Evolutionary conservation across 495 filamentous ascomycete species (phyloP).

Genomic region (Polyplosphaeria fusca): DNA sequence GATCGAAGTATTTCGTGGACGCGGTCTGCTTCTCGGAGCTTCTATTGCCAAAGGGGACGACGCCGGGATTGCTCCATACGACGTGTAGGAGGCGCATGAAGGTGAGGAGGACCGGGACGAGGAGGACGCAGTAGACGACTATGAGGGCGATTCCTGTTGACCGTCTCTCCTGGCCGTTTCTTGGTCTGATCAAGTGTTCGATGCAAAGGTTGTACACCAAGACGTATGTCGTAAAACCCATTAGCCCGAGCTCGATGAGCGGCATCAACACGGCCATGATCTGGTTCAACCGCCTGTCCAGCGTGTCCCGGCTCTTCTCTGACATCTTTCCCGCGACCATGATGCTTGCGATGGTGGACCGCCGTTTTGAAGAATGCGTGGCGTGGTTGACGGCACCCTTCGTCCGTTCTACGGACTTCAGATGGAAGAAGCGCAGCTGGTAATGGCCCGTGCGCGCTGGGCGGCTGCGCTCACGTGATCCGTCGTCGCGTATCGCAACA

Average conservation of each 20-base stretch:
- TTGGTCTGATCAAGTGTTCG: neutral
- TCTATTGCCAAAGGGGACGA: slow-evolving; percentile 18
- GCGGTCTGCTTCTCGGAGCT: slow-evolving; percentile 1
- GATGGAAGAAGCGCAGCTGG: too few relatives aligned
- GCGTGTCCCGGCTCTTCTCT: too few relatives aligned
- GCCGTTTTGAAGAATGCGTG: too few relatives aligned
- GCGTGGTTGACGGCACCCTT: too few relatives aligned
- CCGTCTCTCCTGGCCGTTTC: neutral
- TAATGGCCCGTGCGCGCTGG: too few relatives aligned
- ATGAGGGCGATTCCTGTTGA: slow-evolving; percentile 24
- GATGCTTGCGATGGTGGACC: too few relatives aligned
- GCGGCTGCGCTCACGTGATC: too few relatives aligned
- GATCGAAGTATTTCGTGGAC: slow-evolving; percentile 55
- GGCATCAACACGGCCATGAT: neutral
- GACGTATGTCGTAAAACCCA: neutral
- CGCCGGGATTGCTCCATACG: slow-evolving; percentile 29
- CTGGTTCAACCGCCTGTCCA: neutral
- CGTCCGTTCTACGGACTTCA: too few relatives aligned
- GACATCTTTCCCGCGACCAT: too few relatives aligned
- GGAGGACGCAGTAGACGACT: slow-evolving; percentile 26
- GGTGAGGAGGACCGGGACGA: slow-evolving; percentile 10
- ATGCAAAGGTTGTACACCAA: neutral
- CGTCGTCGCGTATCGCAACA: too few relatives aligned
- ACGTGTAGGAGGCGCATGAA: slow-evolving; percentile 30
- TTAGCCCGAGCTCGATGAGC: neutral